Evolutionary conservation across 2,329 filamentous ascomycete species (phyloP), one percentile per base, ranked within the genome.

Genomic region (Talaromyces marneffei): DNA sequence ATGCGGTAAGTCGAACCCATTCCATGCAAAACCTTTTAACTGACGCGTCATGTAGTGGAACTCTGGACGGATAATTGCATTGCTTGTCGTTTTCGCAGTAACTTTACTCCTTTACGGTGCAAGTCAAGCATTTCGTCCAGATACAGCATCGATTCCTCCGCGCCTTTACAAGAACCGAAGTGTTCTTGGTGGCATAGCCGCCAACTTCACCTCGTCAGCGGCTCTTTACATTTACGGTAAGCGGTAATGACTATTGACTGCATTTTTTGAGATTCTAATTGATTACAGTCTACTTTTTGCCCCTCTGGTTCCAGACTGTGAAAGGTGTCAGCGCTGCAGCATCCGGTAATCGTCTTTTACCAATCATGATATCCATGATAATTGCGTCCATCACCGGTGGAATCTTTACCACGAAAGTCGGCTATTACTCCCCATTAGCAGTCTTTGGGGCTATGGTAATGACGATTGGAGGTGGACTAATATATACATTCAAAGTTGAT

Each of bases 301-400:
- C 68, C 5, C 66, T 72, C 59, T 70, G 66, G 66, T 72, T 72
- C 64, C 69, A 72, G 56, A 66, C 67, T 33, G 66, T 70, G 59
- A 67, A 70, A 57, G 69, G 65, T 62, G 65, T 64, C 57, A 64
- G 50, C 20, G 66, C 59, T 59, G 62, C 39, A 56, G 62, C 50
- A 42, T 69, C 44, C 35, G 70, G 61, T 58, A 61, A 62, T 54
- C 65, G 33, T 52, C 64, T 65, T 54, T 50, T 71, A n/a, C 66
- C 69, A 4, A 60, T 69, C 20, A 63, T 71, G 25, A 23, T 67
- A 12, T 6, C 42, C 12, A 40, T 65, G 2, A 52, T 66, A 16
- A 48, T 68, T 16, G 42, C 4, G 12, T 23, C 31, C 12, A 2
- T 58, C 23, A 8, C 31, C 4, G 42, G 56, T 31, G 56, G 56